Evolutionary conservation across 371 early-diverging fungal genomes (phyloP).

Genomic region (Mortierella sp.): DNA sequence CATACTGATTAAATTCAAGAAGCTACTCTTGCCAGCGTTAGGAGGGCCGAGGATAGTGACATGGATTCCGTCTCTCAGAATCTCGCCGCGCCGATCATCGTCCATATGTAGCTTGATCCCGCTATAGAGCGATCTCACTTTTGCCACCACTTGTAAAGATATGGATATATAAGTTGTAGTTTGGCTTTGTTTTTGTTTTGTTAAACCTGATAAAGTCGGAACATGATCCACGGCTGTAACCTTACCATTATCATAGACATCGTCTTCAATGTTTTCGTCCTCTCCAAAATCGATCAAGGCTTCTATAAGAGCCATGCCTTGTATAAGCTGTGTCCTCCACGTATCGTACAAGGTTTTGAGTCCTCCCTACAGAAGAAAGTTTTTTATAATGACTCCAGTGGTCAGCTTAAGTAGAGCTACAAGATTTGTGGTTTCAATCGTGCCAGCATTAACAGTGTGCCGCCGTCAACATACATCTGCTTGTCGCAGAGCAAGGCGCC

Average conservation of each 20-base stretch:
- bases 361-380: conserved; percentile 64
- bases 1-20: conserved; percentile 77
- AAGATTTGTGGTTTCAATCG: not conserved
- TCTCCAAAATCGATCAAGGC: conserved; percentile 89
- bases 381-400: not conserved
- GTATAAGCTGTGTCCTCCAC: conserved; percentile 75
- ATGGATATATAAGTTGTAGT: too few species aligned
- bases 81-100: conserved; percentile 80
- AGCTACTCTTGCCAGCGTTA: conserved; percentile 86
- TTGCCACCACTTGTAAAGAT: conserved; percentile 26
- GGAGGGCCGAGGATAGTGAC: conserved; percentile 85
- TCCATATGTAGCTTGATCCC: conserved; percentile 68
- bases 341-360: conserved; percentile 70
- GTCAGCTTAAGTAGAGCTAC: not conserved
- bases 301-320: conserved; percentile 76
- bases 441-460: not conserved
- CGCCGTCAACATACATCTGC: conserved; percentile 63
- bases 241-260: conserved; percentile 68
- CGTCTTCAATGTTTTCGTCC: conserved; percentile 85
- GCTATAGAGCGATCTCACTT: conserved; percentile 35
- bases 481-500: conserved; percentile 77
- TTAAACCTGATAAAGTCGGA: not conserved
- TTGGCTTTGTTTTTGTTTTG: not conserved
- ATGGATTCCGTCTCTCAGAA: conserved; percentile 78
- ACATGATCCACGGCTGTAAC: not conserved